phyloP scores from a whole-genome alignment of 2,329 filamentous ascomycete species.

The Apiospora pterosperma region DNA sequence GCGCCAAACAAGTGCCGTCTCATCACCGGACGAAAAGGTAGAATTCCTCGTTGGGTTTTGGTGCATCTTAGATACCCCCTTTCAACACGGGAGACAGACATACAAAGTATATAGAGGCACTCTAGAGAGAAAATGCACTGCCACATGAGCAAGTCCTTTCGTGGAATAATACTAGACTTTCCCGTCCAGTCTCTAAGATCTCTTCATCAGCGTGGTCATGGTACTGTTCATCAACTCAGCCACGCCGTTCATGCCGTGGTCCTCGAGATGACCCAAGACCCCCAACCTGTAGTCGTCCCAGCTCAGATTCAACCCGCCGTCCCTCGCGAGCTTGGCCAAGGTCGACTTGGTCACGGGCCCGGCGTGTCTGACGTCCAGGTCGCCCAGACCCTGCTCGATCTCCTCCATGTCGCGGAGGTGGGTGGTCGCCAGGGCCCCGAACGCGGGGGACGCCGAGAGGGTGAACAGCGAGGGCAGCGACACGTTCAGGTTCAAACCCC shows the following conservation, averaged over 20 bases:
- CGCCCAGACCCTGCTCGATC: slow-evolving; percentile 37
- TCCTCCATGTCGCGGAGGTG: slow-evolving; percentile 58
- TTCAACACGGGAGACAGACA: slow-evolving; percentile 5
- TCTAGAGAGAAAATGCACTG: not conserved
- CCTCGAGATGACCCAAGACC: slow-evolving; percentile 67
- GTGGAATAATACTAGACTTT: not conserved
- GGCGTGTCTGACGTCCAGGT: slow-evolving; percentile 50
- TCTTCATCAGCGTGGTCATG: slow-evolving; percentile 68
- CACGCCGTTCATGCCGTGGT: slow-evolving; percentile 62
- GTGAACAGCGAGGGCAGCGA: slow-evolving; percentile 50
- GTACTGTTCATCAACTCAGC: slow-evolving; percentile 74
- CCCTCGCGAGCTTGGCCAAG: slow-evolving; percentile 57
- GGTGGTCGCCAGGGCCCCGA: slow-evolving; percentile 53
- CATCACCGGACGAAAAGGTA: slow-evolving; percentile 5
- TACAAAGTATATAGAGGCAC: not conserved
- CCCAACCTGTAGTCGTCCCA: slow-evolving; percentile 75
- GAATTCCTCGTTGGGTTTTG: not conserved
- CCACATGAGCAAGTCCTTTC: not conserved
- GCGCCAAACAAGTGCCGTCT: slow-evolving; percentile 2
- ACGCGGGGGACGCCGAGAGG: slow-evolving; percentile 55
- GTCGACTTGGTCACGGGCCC: slow-evolving; percentile 69
- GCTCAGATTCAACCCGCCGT: slow-evolving; percentile 62
- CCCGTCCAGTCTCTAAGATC: slow-evolving; percentile 17
- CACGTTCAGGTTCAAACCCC: slow-evolving; percentile 42
- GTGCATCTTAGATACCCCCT: slow-evolving; percentile 5